Base-by-base conservation (phyloP, 352 stramenopile species). In the Phytopythium aichiense region DNA sequence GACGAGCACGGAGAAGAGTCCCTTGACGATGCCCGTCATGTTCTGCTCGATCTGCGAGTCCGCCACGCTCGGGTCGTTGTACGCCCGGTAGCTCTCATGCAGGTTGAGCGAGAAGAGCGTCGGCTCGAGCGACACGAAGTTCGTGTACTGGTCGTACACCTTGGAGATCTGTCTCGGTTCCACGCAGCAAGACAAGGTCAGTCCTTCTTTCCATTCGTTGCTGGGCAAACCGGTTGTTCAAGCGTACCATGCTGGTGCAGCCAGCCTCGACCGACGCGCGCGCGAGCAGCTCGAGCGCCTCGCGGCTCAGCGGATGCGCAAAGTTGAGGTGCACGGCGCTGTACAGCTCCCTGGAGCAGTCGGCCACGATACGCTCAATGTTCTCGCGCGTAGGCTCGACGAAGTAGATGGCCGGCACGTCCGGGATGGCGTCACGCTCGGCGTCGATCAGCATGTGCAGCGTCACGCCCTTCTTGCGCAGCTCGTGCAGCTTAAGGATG, bases 371-470 rank as follows among this genome's bases (percentile, higher is more conserved):
- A n/a, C 86, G 83, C 56, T 92, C 72, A 23, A 99, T 81, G 70
- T 99, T 99, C 37, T 94, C 86, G 35, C 82, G 78, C 30, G 94
- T 99, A 13, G 97, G 95, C 58, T 91, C 74, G 61, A 98, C 93
- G 74, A 99, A 99, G 76, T 99, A 99, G 30, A 99, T 94, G 42
- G 93, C 97, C 6, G 96, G 95, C 2, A 99, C 97, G 68, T 99
- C 97, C 7, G 96, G 93, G 56, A 99, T 99, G 31, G 90, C 78
- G 59, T 99, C 96, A 7, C 97, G 85, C 53, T 98, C 93, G 22
- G 78, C 78, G 22, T 98, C 88, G 22, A 99, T 75, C 56, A 99
- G 78, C 79, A 99, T 92, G 75, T 99, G 97, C 25, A 99, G 81
- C 46, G 97, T 99, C 50, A 99, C 96, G 54, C 97, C 84, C 38